Conservation (phyloP, 345 rosid genomes). For the Rubroshorea leprosula region DNA sequence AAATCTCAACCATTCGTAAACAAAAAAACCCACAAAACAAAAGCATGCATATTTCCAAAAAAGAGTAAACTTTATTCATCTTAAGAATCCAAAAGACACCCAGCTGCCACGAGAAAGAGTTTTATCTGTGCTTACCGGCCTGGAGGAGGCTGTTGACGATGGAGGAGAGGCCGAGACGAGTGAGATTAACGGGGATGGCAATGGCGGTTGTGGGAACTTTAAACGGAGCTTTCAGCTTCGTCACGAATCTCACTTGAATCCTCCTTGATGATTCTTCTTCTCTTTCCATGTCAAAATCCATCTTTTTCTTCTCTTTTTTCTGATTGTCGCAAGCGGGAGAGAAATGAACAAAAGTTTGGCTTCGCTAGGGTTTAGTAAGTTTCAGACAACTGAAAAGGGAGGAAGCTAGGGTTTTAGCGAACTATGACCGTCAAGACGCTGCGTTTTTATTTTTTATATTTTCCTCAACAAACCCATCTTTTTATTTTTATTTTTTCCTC, state of each 20-base stretch:
- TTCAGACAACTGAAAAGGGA: neutral
- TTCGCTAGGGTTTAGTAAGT: neutral
- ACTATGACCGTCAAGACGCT: neutral
- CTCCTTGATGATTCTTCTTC: slow-evolving; percentile 38
- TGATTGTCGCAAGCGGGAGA: too few species aligned
- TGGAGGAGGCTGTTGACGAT: slow-evolving; percentile 61
- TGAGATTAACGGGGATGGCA: slow-evolving; percentile 74
- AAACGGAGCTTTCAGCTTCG: slow-evolving; percentile 60
- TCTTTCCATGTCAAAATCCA: slow-evolving; percentile 29
- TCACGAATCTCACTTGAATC: slow-evolving; percentile 77
- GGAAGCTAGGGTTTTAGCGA: slow-evolving; percentile 11
- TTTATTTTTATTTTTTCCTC: too few species aligned
- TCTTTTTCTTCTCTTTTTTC: slow-evolving; percentile 9
- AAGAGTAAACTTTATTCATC: neutral
- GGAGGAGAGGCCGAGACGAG: slow-evolving; percentile 82
- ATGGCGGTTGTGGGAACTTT: slow-evolving; percentile 53
- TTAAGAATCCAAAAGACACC: neutral
- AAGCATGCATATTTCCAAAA: neutral
- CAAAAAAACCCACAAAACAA: too few species aligned
- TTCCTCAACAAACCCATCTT: too few species aligned
- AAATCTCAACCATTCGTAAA: too few species aligned
- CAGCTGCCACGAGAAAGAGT: neutral
- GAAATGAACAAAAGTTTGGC: neutral
- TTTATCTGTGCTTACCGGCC: slow-evolving; percentile 26
- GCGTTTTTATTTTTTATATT: too few species aligned